These are phyloP conservation scores for Lomentospora prolificans DNA, from an alignment of 2,329 filamentous ascomycete genomes.

Conservation along the genomic window DNA sequence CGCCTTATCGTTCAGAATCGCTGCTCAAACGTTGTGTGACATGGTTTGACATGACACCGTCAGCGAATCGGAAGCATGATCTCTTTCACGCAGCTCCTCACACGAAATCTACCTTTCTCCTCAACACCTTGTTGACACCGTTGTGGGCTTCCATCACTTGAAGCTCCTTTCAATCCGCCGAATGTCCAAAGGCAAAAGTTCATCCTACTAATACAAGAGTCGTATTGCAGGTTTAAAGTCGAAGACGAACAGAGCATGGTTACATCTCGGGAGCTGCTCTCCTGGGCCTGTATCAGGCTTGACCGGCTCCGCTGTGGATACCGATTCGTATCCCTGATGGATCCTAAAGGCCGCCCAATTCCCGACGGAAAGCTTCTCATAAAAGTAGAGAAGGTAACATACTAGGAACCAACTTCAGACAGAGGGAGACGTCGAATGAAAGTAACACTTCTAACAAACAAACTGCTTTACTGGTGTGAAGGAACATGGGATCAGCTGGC, in stretches of 20 bases:
- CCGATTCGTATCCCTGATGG: constrained; percentile 41
- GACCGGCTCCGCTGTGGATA: constrained; percentile 47
- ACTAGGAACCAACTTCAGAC: neutral
- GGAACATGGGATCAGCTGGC: neutral
- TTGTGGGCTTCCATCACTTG: too few relatives aligned
- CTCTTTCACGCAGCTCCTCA: neutral
- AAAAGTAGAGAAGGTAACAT: constrained; percentile 34
- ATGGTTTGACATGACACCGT: neutral
- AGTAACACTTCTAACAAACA: neutral
- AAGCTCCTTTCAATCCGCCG: too few relatives aligned
- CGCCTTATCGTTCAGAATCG: neutral
- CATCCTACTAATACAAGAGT: neutral
- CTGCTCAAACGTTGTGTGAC: neutral
- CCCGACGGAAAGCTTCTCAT: constrained; percentile 40
- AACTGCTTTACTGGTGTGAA: neutral
- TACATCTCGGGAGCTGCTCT: constrained; percentile 23
- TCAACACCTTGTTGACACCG: too few relatives aligned
- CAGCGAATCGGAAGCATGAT: neutral
- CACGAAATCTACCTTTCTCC: neutral
- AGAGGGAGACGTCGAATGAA: neutral
- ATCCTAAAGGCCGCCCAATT: constrained; percentile 33
- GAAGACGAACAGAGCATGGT: constrained; percentile 33
- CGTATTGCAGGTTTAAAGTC: constrained; percentile 39
- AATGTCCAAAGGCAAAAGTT: too few relatives aligned
- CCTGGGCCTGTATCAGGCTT: constrained; percentile 50